Conservation (phyloP, 192 early-diverging fungal species). For the Ambispora gerdemannii region DNA sequence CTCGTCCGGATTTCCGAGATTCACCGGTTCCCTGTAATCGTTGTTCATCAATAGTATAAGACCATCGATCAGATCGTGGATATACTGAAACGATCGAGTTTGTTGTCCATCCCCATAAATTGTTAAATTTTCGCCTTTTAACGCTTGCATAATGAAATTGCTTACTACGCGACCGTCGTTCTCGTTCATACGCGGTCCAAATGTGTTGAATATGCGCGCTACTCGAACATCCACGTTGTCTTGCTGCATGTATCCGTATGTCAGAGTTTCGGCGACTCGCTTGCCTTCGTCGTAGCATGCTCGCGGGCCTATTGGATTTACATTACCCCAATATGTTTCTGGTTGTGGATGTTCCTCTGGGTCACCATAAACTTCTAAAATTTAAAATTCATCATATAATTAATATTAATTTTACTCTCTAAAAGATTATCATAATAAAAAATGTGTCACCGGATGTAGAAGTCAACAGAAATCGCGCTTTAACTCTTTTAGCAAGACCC, state of each 20-base stretch:
- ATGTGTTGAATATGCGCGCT: constrained; percentile 76
- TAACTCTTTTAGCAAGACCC: constrained; percentile 75
- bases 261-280: constrained; percentile 78
- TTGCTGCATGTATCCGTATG: constrained; percentile 74
- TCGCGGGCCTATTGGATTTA: constrained; percentile 75
- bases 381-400: constrained; percentile 19
- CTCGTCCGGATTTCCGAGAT: constrained; percentile 82
- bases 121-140: constrained; percentile 70
- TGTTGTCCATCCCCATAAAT: constrained; percentile 78
- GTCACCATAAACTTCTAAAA: constrained; percentile 82
- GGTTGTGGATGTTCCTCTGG: constrained; percentile 82
- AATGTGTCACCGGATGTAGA: constrained; percentile 66
- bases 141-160: constrained; percentile 83
- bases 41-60: constrained; percentile 74
- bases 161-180: constrained; percentile 81
- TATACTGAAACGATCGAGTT: constrained; percentile 82
- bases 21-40: constrained; percentile 68
- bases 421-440: constrained; percentile 13
- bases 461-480: constrained; percentile 73
- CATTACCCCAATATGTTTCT: constrained; percentile 81
- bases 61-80: constrained; percentile 81
- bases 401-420: background rate
- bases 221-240: constrained; percentile 74
- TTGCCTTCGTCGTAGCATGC: constrained; percentile 90
- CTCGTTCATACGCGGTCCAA: constrained; percentile 81